Conservation (phyloP, 2,329 filamentous ascomycete species). For the Diaporthe sp. region DNA sequence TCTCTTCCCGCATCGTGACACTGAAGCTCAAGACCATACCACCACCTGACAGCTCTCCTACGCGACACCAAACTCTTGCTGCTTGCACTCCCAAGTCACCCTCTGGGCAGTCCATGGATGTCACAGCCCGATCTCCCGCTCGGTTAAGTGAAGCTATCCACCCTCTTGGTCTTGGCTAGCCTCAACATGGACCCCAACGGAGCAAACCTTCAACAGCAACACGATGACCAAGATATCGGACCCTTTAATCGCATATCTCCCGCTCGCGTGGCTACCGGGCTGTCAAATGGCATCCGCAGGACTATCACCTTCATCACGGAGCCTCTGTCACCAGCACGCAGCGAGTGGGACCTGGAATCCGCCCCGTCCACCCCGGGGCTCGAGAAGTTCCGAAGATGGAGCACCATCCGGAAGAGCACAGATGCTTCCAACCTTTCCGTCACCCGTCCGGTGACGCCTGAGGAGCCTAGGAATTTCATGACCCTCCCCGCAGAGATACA, state of each 20-base stretch:
- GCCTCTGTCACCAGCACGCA: slow-evolving; percentile 31
- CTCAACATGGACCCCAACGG: slow-evolving; percentile 19
- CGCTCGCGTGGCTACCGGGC: background rate
- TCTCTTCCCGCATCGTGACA: background rate
- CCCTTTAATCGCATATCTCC: slow-evolving; percentile 22
- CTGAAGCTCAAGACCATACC: background rate
- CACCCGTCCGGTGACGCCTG: background rate
- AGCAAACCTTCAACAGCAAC: background rate
- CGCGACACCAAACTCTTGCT: background rate
- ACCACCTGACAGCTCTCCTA: background rate
- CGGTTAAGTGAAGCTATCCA: slow-evolving; percentile 13
- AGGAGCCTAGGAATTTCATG: slow-evolving; percentile 47
- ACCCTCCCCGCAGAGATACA: slow-evolving; percentile 59
- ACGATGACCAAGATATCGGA: background rate
- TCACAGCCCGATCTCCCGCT: background rate
- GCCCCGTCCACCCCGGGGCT: slow-evolving; percentile 12
- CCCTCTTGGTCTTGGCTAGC: background rate
- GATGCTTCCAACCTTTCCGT: background rate
- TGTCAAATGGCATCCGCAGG: slow-evolving; percentile 17
- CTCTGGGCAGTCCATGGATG: slow-evolving; percentile 4
- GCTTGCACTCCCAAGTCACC: background rate
- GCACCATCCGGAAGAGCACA: slow-evolving; percentile 31
- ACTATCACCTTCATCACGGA: slow-evolving; percentile 36
- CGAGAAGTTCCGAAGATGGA: slow-evolving; percentile 32
- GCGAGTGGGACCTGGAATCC: slow-evolving; percentile 32